Evolutionary conservation across 179 eudicot species (phyloP), one percentile per base, ranked within the genome.

Genomic region (Camellia oleifera): DNA sequence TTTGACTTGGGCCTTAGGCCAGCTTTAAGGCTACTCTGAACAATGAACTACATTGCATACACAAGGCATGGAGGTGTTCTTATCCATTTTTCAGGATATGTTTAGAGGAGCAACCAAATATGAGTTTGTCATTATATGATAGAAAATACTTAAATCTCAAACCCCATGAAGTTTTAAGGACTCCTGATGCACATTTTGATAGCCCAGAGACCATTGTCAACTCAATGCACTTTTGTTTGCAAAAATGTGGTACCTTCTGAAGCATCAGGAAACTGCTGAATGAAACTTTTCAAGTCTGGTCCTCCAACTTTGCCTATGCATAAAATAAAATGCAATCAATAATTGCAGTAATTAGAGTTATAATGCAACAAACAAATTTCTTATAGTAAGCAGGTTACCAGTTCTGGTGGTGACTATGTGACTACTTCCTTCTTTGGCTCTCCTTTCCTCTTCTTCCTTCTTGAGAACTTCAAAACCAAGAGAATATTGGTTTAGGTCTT

Each of bases 361-460:
- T 15, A 75, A 46, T 23, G 14, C 60, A 40, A 69, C 23, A 56
- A 48, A 76, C 14, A 48, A 42, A 69, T 23, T 48, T 46, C 32
- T 14, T 53, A 11, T 26, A 57, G 14, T 61, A 77, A 42, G 63
- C 70, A 82, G 78, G 90, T 84, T 77, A 95, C 98, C 95, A 53
- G 82, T 74, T 74, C 78, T 86, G 62, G 85, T 66, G 70, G 75
- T 66, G 70, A 72, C 81, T 72, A 77, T 83, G 44, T 45, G 71
- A 56, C 76, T 78, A 68, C 77, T 81, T 62, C 89, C 88, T 76
- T 81, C 84, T 78, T 82, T 84, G 75, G 93, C 90, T 88, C 80
- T 91, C 82, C 89, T 92, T 90, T 94, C 95, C 81, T 92, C 97
- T 81, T 95, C 98, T 82, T 95, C 99, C 87, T 89, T 91, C 92